Evolutionary conservation across 2,329 filamentous ascomycete genomes (phyloP).

Genomic region (Colletotrichum sp.): DNA sequence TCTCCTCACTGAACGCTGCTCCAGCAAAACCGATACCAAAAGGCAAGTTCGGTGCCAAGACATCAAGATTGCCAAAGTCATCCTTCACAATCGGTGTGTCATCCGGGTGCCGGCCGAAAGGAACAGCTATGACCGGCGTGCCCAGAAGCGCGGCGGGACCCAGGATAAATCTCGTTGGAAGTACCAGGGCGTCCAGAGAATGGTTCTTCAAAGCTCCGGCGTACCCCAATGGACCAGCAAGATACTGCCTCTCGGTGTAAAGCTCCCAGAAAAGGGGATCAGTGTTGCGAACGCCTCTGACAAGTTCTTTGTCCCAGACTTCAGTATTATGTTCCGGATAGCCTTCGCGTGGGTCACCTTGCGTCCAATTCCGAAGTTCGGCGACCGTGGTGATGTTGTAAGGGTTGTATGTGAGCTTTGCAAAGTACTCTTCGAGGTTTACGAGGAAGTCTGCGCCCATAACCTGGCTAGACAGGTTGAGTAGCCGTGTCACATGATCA

Average conservation of each 20-base stretch:
- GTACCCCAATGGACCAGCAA: constrained; percentile 61
- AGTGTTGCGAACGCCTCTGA: constrained; percentile 58
- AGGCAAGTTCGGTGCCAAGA: constrained; percentile 56
- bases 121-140: constrained; percentile 66
- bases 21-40: constrained; percentile 72
- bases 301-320: constrained; percentile 59
- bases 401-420: constrained; percentile 61
- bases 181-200: constrained; percentile 64
- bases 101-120: constrained; percentile 61
- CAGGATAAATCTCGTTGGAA: constrained; percentile 57
- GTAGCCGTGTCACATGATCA: background rate
- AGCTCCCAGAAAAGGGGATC: constrained; percentile 60
- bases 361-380: constrained; percentile 61
- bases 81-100: constrained; percentile 51
- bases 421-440: constrained; percentile 61
- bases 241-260: constrained; percentile 57
- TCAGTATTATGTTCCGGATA: constrained; percentile 63
- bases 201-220: constrained; percentile 61
- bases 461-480: constrained; percentile 52
- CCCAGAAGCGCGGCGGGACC: constrained; percentile 60
- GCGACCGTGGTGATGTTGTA: constrained; percentile 55
- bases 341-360: constrained; percentile 53
- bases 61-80: constrained; percentile 53
- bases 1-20: constrained; percentile 63
- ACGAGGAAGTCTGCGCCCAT: constrained; percentile 61